phyloP scores from a whole-genome alignment of 192 early-diverging fungal genomes.

The Gigaspora rosea region DNA sequence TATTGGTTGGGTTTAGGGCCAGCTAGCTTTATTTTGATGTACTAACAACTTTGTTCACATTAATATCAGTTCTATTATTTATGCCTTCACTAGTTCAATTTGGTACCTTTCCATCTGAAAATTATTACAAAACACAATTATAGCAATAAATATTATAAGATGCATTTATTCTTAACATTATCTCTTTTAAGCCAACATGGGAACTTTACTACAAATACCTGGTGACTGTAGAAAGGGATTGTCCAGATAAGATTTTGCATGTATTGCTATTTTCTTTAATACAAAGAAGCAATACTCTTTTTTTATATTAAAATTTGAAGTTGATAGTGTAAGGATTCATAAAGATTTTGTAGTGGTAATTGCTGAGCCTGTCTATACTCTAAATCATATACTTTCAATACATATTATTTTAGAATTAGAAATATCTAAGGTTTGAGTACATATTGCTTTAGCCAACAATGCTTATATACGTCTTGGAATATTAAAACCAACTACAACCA shows the following conservation, averaged over 20 bases:
- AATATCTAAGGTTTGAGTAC: constrained; percentile 4
- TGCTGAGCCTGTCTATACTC: background rate
- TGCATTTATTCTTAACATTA: background rate
- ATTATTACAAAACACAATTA: constrained; percentile 9
- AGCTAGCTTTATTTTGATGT: background rate
- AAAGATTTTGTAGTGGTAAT: constrained; percentile 14
- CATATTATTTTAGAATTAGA: background rate
- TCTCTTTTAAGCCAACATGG: background rate
- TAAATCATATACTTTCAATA: constrained; percentile 7
- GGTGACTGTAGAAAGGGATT: constrained; percentile 14
- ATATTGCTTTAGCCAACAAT: constrained; percentile 11
- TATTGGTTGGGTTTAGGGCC: background rate
- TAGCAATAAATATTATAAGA: background rate
- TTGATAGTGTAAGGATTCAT: constrained; percentile 3
- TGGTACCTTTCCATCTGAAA: background rate
- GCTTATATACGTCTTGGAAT: constrained; percentile 13
- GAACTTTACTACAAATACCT: background rate
- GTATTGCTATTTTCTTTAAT: background rate
- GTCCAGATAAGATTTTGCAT: constrained; percentile 13
- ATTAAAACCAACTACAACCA: constrained; percentile 7
- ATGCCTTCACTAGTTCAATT: background rate
- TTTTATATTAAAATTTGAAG: constrained; percentile 23
- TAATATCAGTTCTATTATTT: constrained; percentile 1
- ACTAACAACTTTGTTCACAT: constrained; percentile 11
- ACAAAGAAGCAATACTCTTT: constrained; percentile 4